Percentiles rank a stretch among this genome's conserved stretches.
These are phyloP conservation scores for Boletus rubroflammeus DNA, from an alignment of 768 basidiomycete species.

Conservation along the genomic window DNA sequence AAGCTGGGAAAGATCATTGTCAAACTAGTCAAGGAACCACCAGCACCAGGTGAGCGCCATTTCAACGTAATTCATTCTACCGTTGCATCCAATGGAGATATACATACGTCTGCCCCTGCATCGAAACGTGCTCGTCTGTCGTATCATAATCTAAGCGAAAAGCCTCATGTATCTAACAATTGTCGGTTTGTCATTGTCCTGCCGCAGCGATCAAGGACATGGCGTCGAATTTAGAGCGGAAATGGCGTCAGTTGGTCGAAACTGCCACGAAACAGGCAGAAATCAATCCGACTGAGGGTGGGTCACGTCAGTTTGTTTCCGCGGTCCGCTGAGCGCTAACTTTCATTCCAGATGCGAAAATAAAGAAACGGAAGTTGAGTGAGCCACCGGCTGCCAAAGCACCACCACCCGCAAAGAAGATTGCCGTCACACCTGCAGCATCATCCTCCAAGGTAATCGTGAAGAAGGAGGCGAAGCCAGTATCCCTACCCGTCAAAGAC, in stretches of 20 bases:
- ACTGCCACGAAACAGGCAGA: conserved; percentile 44
- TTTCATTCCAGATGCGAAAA: conserved; percentile 44
- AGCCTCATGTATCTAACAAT: conserved; percentile 65
- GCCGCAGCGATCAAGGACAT: conserved; percentile 86
- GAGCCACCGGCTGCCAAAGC: conserved; percentile 46
- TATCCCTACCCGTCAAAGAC: conserved; percentile 51
- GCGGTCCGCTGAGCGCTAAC: conserved; percentile 24
- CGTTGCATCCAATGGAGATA: conserved; percentile 26
- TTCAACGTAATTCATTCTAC: conserved; percentile 13
- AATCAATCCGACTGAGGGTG: conserved; percentile 59
- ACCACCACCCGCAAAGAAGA: conserved; percentile 63
- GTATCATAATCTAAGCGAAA: conserved; percentile 33
- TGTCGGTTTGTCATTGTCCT: conserved; percentile 39
- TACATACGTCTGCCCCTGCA: conserved; percentile 29
- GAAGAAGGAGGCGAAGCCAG: conserved; percentile 55
- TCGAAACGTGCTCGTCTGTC: conserved; percentile 28
- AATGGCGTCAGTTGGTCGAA: conserved; percentile 69
- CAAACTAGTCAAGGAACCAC: conserved; percentile 71
- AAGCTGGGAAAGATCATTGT: conserved; percentile 80
- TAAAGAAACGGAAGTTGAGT: conserved; percentile 73
- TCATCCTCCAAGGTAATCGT: conserved; percentile 32
- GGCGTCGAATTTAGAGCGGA: conserved; percentile 82
- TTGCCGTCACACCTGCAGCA: conserved; percentile 38
- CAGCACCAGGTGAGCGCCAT: conserved; percentile 70
- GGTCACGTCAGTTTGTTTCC: conserved; percentile 54